Conservation (phyloP, 176 grass and related monocot genomes). For the Carex pumila region DNA sequence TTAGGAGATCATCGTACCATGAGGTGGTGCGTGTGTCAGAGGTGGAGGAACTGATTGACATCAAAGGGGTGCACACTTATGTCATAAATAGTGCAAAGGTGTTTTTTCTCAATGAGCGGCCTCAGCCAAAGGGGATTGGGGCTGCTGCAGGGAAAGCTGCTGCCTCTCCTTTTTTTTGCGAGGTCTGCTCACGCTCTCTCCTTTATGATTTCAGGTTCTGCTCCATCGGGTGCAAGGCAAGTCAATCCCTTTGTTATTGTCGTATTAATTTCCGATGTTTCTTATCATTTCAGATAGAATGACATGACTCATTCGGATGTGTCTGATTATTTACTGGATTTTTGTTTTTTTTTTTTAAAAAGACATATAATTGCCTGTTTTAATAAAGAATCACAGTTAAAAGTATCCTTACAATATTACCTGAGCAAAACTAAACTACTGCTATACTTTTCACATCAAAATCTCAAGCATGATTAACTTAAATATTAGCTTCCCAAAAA, state of each 20-base stretch:
- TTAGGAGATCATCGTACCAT: constrained; percentile 71
- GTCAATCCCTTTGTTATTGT: neutral
- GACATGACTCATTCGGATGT: too few relatives aligned
- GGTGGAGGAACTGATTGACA: constrained; percentile 62
- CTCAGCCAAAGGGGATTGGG: constrained; percentile 51
- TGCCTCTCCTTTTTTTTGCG: constrained; percentile 20
- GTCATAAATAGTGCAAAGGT: constrained; percentile 79
- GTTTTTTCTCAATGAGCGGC: constrained; percentile 72
- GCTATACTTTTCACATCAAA: too few relatives aligned
- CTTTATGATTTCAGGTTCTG: constrained; percentile 67
- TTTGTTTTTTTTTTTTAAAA: too few relatives aligned
- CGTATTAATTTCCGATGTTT: neutral
- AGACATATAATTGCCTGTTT: too few relatives aligned
- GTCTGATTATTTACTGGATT: too few relatives aligned
- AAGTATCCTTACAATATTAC: too few relatives aligned
- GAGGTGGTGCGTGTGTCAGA: constrained; percentile 75
- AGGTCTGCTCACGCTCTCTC: constrained; percentile 33
- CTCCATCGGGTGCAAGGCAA: constrained; percentile 74
- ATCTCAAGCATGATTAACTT: too few relatives aligned
- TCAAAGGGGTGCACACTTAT: constrained; percentile 76
- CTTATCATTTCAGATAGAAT: neutral
- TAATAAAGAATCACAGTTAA: too few relatives aligned
- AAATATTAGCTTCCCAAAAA: too few relatives aligned
- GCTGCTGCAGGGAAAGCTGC: constrained; percentile 61
- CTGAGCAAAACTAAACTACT: too few relatives aligned